Conservation (phyloP, 306 rosid species). For the Urtica urens region DNA sequence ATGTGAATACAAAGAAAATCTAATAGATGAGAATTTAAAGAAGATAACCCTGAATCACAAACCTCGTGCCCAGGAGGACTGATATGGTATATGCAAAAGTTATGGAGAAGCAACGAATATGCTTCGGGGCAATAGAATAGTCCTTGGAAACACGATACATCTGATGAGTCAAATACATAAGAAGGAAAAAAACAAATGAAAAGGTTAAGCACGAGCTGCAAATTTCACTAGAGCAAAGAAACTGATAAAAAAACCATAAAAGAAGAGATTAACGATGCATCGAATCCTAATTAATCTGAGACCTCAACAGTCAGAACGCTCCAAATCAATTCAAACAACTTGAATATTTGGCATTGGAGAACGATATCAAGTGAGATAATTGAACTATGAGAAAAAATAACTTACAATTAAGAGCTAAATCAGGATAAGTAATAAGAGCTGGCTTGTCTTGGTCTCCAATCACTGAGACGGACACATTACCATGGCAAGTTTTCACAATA, state of each 20-base stretch:
- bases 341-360: background rate
- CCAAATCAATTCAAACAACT: background rate
- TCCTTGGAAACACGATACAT: conserved; percentile 92
- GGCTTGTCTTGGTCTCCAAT: conserved; percentile 93
- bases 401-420: conserved; percentile 89
- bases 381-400: background rate
- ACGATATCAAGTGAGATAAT: background rate
- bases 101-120: conserved; percentile 80
- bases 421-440: conserved; percentile 89
- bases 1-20: conserved; percentile 16
- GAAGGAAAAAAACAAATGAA: conserved; percentile 17
- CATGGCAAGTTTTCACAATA: conserved; percentile 53
- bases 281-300: too few species aligned
- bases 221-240: conserved; percentile 8
- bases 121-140: conserved; percentile 87
- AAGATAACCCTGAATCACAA: conserved; percentile 23
- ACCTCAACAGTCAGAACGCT: conserved; percentile 1
- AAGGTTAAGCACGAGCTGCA: conserved; percentile 17
- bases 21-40: conserved; percentile 2
- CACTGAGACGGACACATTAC: conserved; percentile 66
- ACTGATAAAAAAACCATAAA: background rate
- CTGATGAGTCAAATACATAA: conserved; percentile 40
- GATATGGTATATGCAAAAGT: conserved; percentile 91
- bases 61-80: conserved; percentile 99
- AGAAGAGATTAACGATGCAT: too few species aligned